Conservation (phyloP, 202 grass and related monocot genomes). For the Elaeis oleifera region DNA sequence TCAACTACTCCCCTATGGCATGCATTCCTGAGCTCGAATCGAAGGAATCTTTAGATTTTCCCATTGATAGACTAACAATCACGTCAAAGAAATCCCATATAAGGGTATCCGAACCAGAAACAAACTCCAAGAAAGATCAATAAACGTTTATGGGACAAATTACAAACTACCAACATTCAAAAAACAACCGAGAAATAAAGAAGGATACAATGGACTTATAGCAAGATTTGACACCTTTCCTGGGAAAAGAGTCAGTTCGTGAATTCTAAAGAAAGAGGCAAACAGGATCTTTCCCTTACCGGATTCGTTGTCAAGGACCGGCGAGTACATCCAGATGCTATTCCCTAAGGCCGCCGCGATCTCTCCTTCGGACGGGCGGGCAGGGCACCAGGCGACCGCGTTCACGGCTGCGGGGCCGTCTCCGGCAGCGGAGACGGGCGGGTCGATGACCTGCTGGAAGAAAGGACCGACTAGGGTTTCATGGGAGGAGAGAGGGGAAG, state of each 20-base stretch:
- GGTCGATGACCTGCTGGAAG: conserved; percentile 82
- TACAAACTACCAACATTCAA: no score
- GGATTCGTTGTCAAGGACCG: conserved; percentile 33
- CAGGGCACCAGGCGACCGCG: conserved; percentile 63
- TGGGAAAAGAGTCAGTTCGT: neutral
- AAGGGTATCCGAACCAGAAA: no score
- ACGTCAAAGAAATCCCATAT: no score
- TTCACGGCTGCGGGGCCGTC: conserved; percentile 21
- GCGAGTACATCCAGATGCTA: conserved; percentile 46
- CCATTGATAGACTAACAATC: no score
- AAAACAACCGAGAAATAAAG: neutral
- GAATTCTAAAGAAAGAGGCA: neutral
- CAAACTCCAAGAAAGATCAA: no score
- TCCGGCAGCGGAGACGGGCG: neutral
- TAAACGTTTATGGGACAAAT: no score
- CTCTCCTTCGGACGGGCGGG: conserved; percentile 38
- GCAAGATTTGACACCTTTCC: neutral
- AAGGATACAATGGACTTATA: neutral
- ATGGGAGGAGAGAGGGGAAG: conserved; percentile 24
- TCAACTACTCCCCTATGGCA: no score
- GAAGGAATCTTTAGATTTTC: no score
- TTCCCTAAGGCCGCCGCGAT: conserved; percentile 41
- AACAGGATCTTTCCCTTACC: conserved; percentile 22
- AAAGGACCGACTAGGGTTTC: conserved; percentile 23
- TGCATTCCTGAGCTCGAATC: no score